Evolutionary conservation across 768 basidiomycete species (phyloP), one percentile per base, ranked within the genome.

Genomic region (Russula sp.): DNA sequence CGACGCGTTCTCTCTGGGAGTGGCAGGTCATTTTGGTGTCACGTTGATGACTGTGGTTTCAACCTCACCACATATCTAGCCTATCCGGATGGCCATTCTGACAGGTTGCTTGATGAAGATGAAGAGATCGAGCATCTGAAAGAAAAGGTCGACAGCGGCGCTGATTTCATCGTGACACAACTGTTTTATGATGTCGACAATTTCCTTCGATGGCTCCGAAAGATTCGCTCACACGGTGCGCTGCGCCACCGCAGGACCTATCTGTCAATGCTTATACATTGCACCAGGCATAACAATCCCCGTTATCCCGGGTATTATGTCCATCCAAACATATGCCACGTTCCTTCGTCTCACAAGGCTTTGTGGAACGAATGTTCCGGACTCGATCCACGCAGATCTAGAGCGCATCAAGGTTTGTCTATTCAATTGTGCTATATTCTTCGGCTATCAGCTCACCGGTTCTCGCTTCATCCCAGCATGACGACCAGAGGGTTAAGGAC

Each of bases 241-340:
- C 59, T 14, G 48, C 16, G 37, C 40, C 16, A 20, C 60, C 20
- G 35, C 52, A 35, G 18, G 57, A 27, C 20, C 3, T 27, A 37
- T 22, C 34, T 35, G 7, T 50, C 51, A n/a, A n/a, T 54, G 11
- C 53, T 49, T 48, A 34, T 44, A n/a, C 32, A 1, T 39, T 14
- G 35, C 13, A 3, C 39, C 70, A 95, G 97, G 95, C 37, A 94
- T 99, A 70, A 81, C 74, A 0, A 83, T 94, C 1, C 96, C 97
- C 0, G 85, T 99, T 68, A 88, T 99, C 64, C 94, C 97, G 9
- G 94, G 95, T 11, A 85, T 98, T 59, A 97, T 98, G 94, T 96
- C 97, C 0, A 93, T 99, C 60, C 97, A 98, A 71, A 98, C 91
- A 27, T 96, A 94, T 72, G 84, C 88, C 4, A 97, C 97, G 0